Percentiles rank a stretch among this genome's conserved stretches.
These are phyloP conservation scores for Penicillium sp. DNA, from an alignment of 2,329 filamentous ascomycete genomes.

Conservation along the genomic window DNA sequence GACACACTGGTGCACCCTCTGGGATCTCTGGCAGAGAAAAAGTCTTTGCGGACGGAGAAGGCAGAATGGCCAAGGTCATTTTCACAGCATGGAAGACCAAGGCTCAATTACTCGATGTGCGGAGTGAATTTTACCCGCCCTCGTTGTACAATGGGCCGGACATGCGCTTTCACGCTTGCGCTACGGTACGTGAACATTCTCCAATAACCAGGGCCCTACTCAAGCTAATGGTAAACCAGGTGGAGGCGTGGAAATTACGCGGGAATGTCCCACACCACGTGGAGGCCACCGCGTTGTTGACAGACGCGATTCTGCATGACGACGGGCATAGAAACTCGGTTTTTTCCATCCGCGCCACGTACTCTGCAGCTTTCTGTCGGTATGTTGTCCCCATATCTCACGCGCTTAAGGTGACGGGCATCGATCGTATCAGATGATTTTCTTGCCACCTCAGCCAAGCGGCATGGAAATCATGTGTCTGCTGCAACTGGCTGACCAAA, in stretches of 20 bases:
- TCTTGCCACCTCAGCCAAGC: neutral
- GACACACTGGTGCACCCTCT: neutral
- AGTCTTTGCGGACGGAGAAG: neutral
- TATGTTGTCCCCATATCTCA: slow-evolving; percentile 30
- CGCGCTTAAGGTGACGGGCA: neutral
- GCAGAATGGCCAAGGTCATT: slow-evolving; percentile 47
- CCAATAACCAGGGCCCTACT: neutral
- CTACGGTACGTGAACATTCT: slow-evolving; percentile 40
- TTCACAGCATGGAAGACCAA: slow-evolving; percentile 52
- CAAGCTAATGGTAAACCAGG: slow-evolving; percentile 34
- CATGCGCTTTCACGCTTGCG: slow-evolving; percentile 48
- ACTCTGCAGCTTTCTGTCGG: slow-evolving; percentile 55
- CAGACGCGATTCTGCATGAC: slow-evolving; percentile 54
- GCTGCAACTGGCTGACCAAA: slow-evolving; percentile 11
- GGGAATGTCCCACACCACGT: slow-evolving; percentile 54
- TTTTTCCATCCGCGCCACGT: slow-evolving; percentile 53
- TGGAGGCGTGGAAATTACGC: slow-evolving; percentile 53
- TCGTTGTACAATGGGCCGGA: slow-evolving; percentile 42
- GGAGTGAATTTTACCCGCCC: slow-evolving; percentile 48
- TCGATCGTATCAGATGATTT: neutral
- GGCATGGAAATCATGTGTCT: neutral
- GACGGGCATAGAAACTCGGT: slow-evolving; percentile 49
- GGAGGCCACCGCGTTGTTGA: slow-evolving; percentile 54
- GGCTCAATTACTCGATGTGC: slow-evolving; percentile 45
- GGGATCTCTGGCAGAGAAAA: neutral